Percentiles rank a stretch among this genome's conserved stretches.
These are phyloP conservation scores for Fraxinus americana DNA, from an alignment of 257 asterid species.

Conservation along the genomic window DNA sequence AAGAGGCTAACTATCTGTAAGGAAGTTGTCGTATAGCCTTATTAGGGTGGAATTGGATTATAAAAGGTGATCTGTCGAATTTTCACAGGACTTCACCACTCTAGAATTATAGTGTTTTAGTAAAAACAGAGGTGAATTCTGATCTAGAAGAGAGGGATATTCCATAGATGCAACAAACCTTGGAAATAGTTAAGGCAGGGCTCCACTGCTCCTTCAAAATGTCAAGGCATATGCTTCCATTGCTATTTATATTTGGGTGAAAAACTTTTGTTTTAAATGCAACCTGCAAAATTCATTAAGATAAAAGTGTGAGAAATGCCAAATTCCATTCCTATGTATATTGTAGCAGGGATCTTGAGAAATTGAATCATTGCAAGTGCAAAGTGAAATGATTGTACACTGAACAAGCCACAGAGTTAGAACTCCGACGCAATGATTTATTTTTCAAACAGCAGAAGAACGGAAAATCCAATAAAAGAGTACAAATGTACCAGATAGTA, in stretches of 20 bases:
- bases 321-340: neutral
- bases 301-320: neutral
- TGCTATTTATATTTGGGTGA: conserved; percentile 1
- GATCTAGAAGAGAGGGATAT: neutral
- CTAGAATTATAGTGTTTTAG: neutral
- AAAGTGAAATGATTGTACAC: neutral
- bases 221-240: conserved; percentile 8
- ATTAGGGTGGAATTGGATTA: neutral
- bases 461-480: neutral
- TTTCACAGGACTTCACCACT: neutral
- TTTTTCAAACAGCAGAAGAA: neutral
- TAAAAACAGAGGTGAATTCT: no score
- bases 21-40: neutral
- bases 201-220: conserved; percentile 11
- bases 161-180: neutral
- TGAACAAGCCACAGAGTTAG: neutral
- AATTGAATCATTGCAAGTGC: neutral
- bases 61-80: neutral
- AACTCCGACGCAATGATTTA: neutral
- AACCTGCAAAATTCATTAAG: conserved; percentile 1
- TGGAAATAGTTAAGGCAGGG: neutral
- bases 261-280: neutral
- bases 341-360: neutral
- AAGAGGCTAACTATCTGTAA: no score
- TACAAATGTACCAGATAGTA: neutral